Conservation (phyloP, 331 rosid species). For the Malus hybrid region DNA sequence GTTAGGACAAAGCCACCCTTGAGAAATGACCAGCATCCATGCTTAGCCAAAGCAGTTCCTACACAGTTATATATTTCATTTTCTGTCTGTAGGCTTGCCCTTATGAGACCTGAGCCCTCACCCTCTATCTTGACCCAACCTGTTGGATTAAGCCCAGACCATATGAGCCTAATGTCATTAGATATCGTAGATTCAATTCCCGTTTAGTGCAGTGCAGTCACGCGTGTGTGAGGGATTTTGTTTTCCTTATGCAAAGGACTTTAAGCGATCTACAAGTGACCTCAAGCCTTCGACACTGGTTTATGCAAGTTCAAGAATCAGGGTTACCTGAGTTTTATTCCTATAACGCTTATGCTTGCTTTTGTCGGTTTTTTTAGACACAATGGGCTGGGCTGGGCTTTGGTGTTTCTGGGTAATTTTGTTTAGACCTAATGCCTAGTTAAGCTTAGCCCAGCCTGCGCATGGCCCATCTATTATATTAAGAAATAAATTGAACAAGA, state of each 20-base stretch:
- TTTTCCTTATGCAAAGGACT: no score
- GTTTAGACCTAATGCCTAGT: no score
- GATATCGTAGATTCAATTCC: no score
- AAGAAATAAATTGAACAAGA: not conserved
- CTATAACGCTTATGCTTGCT: no score
- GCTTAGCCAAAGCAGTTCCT: slow-evolving; percentile 64
- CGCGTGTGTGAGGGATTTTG: not conserved
- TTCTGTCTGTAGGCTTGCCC: slow-evolving; percentile 49
- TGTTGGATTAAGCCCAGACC: slow-evolving; percentile 2
- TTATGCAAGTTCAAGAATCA: no score
- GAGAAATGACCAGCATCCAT: slow-evolving; percentile 88
- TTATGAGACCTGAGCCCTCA: slow-evolving; percentile 40
- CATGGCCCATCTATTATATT: not conserved
- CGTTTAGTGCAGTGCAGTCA: not conserved
- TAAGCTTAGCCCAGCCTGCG: not conserved
- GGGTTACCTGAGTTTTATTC: no score
- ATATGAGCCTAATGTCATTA: not conserved
- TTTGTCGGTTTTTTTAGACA: no score
- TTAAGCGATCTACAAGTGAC: no score
- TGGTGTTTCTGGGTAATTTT: not conserved
- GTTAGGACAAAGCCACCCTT: slow-evolving; percentile 79
- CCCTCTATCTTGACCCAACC: slow-evolving; percentile 66
- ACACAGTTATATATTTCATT: slow-evolving; percentile 36
- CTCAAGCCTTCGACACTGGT: no score
- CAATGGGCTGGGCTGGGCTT: not conserved